Base-by-base conservation (phyloP, 352 stramenopile genomes). In the Globisporangium nodosum region DNA sequence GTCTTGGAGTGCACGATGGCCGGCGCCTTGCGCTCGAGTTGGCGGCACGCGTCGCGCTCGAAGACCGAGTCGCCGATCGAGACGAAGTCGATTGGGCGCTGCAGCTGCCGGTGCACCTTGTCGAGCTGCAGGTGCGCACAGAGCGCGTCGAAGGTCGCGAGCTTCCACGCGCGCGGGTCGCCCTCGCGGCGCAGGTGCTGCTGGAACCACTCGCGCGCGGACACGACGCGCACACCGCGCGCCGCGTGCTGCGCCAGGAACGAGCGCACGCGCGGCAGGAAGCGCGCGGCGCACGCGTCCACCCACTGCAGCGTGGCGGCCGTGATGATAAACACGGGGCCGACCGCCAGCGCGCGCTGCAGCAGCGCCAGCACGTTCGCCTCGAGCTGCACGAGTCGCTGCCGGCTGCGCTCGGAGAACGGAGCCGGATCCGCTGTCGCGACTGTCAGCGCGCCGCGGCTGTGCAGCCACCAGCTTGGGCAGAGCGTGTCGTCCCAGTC, bases 251-350 rank as follows among this genome's bases (percentile, higher is more conserved):
- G 68, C 49, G 71, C 70, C 56, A 81, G 57, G 15, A 86, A 50
- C 43, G 72, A 59, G 45, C 74, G 58, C 40, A 88, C 65, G 15
- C 63, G 60, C 12, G 78, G 78, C 21, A 88, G 60, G 57, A 85
- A 88, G 30, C 61, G 57, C 37, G 65, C 60, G 13, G 69, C 74
- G 27, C 70, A 78, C 15, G 65, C 63, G 30, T 76, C 64, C 13
- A 85, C 75, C 78, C 78, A 88, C 20, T 68, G 52, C 40, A 79
- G 57, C 43, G 76, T 79, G 37, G 78, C 78, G 1, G 78, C 78
- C n/a, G 78, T 85, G 43, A 88, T 68, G 58, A 88, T 79, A 55
- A 85, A 85, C 37, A 88, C 78, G 0, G 78, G 78, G 0, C 75
- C 78, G 33, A 71, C 67, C 11, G 65, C 54, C 42, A 65, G 65